Conservation (phyloP, 371 early-diverging fungal species). For the Mortierella sp. region DNA sequence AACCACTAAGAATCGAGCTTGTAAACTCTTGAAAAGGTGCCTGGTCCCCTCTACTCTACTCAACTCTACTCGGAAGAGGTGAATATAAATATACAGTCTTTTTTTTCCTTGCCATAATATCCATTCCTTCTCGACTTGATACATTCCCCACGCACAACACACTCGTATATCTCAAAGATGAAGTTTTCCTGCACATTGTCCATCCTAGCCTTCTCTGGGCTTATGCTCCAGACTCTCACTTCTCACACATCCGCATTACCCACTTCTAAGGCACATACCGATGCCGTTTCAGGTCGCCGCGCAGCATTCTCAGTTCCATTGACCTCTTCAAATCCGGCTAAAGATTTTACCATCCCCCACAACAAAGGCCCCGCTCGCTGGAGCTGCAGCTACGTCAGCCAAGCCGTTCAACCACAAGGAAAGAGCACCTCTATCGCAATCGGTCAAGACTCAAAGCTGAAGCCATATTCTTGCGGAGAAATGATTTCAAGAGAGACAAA, state of each 20-base stretch:
- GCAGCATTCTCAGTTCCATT: constrained; percentile 1
- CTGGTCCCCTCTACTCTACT: no score
- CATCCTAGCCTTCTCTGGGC: neutral
- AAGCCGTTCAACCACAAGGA: neutral
- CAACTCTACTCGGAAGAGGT: no score
- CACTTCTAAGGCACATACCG: neutral
- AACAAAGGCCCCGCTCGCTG: constrained; percentile 14
- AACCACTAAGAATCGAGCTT: no score
- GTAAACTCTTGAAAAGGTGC: no score
- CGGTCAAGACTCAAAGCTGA: neutral
- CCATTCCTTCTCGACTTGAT: no score
- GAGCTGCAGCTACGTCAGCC: constrained; percentile 23
- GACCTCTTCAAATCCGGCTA: neutral
- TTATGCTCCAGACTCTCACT: neutral
- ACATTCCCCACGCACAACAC: neutral
- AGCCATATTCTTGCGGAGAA: constrained; percentile 38
- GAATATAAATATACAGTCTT: no score
- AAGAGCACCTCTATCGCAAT: constrained; percentile 22
- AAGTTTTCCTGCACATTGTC: neutral
- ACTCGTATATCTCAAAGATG: constrained; percentile 10
- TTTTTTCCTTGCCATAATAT: no score
- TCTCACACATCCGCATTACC: neutral
- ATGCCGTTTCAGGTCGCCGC: neutral
- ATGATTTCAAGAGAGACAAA: constrained; percentile 16
- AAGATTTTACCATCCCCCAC: constrained; percentile 27